phyloP scores from a whole-genome alignment of 2,329 filamentous ascomycete genomes.

The Xylaria sp. region DNA sequence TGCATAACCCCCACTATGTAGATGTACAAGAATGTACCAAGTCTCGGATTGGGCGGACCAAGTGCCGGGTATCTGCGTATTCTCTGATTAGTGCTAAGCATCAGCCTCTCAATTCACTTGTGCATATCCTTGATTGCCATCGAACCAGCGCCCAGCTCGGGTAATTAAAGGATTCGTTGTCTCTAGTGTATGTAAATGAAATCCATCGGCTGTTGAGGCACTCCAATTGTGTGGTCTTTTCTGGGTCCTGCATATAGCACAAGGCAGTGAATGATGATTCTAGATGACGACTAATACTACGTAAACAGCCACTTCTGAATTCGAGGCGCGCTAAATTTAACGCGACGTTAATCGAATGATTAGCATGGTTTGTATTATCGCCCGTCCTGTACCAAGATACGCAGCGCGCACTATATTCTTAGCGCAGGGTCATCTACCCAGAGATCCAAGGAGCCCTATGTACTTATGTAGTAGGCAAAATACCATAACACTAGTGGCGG shows the following conservation, averaged over 20 bases:
- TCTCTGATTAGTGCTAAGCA: conserved; percentile 6
- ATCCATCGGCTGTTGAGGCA: neutral
- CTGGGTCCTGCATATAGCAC: neutral
- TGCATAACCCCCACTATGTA: conserved; percentile 10
- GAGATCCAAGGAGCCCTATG: no score
- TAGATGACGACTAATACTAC: neutral
- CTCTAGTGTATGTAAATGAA: conserved; percentile 12
- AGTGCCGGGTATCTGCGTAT: conserved; percentile 9
- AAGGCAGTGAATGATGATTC: neutral
- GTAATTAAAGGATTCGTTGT: conserved; percentile 16
- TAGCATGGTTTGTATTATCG: conserved; percentile 7
- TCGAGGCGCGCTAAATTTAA: no score
- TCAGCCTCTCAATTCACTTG: neutral
- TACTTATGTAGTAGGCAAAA: no score
- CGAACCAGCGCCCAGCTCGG: conserved; percentile 14
- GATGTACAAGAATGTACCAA: conserved; percentile 1
- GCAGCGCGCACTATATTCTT: no score
- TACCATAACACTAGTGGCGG: neutral
- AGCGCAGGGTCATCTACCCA: no score
- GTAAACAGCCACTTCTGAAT: no score
- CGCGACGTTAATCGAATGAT: no score
- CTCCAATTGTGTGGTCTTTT: neutral
- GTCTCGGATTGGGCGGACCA: conserved; percentile 3
- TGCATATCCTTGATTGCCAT: conserved; percentile 10
- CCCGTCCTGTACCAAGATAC: conserved; percentile 5